Conservation (phyloP, 2,329 filamentous ascomycete species). For the Ascochyta viciae-villosae region DNA sequence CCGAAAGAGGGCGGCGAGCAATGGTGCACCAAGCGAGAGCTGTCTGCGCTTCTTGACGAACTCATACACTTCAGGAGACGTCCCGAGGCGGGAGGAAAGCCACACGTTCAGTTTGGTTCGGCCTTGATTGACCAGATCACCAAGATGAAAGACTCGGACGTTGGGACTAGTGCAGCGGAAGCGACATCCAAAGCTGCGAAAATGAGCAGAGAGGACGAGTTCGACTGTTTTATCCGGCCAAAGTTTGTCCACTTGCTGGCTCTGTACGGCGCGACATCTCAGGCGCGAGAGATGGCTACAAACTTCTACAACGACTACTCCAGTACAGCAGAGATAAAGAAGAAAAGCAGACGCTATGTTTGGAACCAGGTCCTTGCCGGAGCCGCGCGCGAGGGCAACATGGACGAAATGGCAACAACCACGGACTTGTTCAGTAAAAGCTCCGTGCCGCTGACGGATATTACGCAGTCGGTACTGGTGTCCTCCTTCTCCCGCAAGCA, state of each 20-base stretch:
- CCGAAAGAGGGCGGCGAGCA: constrained; percentile 31
- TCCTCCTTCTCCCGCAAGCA: constrained; percentile 67
- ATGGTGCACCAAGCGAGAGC: constrained; percentile 40
- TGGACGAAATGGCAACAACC: constrained; percentile 65
- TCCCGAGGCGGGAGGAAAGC: constrained; percentile 46
- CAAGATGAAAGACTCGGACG: constrained; percentile 4
- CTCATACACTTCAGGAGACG: constrained; percentile 30
- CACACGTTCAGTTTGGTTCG: constrained; percentile 52
- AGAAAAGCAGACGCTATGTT: constrained; percentile 1
- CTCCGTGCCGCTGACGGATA: constrained; percentile 46
- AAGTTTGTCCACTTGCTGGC: constrained; percentile 30
- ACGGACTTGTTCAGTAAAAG: constrained; percentile 59
- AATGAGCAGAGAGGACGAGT: constrained; percentile 5
- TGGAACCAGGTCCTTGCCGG: constrained; percentile 62
- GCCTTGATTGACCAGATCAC: constrained; percentile 38
- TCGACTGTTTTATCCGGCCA: constrained; percentile 10
- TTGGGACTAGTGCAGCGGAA: background rate
- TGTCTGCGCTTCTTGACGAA: constrained; percentile 20
- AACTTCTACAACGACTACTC: constrained; percentile 19
- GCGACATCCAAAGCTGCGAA: background rate
- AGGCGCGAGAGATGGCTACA: constrained; percentile 36
- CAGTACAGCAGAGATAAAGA: constrained; percentile 2
- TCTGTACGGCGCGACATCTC: constrained; percentile 31
- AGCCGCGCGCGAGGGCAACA: constrained; percentile 66
- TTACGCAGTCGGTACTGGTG: constrained; percentile 61